Evolutionary conservation across 2,329 filamentous ascomycete genomes (phyloP).

Genomic region (Atkinsonella hypoxylon): DNA sequence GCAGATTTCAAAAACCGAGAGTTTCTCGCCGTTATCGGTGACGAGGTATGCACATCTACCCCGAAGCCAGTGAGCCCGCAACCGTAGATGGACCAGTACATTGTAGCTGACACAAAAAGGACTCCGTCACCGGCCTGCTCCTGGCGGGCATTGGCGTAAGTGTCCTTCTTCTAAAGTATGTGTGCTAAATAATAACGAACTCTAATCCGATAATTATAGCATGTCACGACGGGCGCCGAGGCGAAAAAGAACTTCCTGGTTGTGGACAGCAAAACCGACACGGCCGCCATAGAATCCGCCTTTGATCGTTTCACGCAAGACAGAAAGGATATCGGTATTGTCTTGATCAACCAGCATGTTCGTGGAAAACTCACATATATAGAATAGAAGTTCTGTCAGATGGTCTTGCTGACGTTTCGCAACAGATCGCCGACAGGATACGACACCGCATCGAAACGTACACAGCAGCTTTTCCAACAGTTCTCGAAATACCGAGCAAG

Average conservation of each 20-base stretch:
- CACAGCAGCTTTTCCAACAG: conserved; percentile 87
- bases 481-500: conserved; percentile 96
- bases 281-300: conserved; percentile 70
- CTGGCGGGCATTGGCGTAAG: conserved; percentile 87
- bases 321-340: conserved; percentile 91
- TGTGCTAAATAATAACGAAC: neutral
- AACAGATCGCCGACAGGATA: conserved; percentile 85
- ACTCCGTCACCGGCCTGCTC: conserved; percentile 89
- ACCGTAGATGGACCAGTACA: neutral
- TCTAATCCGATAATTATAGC: conserved; percentile 36
- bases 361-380: conserved; percentile 14
- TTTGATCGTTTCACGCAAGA: conserved; percentile 83
- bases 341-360: conserved; percentile 97
- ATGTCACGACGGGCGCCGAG: conserved; percentile 80
- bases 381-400: neutral
- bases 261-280: conserved; percentile 89
- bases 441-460: conserved; percentile 82
- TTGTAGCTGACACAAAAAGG: conserved; percentile 40
- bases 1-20: conserved; percentile 71
- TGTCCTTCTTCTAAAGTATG: conserved; percentile 3
- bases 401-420: neutral
- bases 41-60: conserved; percentile 56
- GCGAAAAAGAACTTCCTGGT: conserved; percentile 96
- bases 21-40: conserved; percentile 94
- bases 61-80: neutral